Evolutionary conservation across 1,284 basidiomycete species (phyloP).

Genomic region (Ustilago sp.): DNA sequence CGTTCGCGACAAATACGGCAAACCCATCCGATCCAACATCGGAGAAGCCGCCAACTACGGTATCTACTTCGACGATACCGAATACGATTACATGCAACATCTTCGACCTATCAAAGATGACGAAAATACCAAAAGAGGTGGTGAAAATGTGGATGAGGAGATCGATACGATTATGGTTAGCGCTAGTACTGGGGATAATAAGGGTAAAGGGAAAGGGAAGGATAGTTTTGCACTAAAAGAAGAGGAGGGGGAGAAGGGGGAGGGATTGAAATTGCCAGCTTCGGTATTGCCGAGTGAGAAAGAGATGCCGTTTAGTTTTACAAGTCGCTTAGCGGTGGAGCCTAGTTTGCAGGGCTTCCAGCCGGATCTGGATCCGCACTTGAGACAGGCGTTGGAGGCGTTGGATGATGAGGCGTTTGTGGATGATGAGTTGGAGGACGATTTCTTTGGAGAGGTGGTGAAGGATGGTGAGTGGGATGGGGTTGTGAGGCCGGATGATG

Average conservation of each 20-base stretch:
- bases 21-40: constrained; percentile 69
- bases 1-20: constrained; percentile 72
- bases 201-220: constrained; percentile 53
- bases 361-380: constrained; percentile 95
- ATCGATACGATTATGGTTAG: constrained; percentile 57
- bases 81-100: constrained; percentile 99
- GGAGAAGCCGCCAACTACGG: constrained; percentile 93
- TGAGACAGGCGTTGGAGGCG: constrained; percentile 92
- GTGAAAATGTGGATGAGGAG: constrained; percentile 60
- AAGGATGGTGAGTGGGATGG: constrained; percentile 71
- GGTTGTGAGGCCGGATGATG: constrained; percentile 31
- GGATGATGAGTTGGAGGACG: constrained; percentile 75
- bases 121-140: constrained; percentile 59
- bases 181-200: constrained; percentile 41
- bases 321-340: constrained; percentile 46
- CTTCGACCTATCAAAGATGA: constrained; percentile 71
- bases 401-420: constrained; percentile 87
- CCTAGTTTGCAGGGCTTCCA: constrained; percentile 78
- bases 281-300: constrained; percentile 70
- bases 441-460: constrained; percentile 74
- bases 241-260: constrained; percentile 14
- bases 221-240: constrained; percentile 52
- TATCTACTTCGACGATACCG: constrained; percentile 95
- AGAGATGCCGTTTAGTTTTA: constrained; percentile 51
- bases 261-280: constrained; percentile 74